Base-by-base conservation (phyloP, 192 early-diverging fungal genomes). In the Entomortierella beljakovae region DNA sequence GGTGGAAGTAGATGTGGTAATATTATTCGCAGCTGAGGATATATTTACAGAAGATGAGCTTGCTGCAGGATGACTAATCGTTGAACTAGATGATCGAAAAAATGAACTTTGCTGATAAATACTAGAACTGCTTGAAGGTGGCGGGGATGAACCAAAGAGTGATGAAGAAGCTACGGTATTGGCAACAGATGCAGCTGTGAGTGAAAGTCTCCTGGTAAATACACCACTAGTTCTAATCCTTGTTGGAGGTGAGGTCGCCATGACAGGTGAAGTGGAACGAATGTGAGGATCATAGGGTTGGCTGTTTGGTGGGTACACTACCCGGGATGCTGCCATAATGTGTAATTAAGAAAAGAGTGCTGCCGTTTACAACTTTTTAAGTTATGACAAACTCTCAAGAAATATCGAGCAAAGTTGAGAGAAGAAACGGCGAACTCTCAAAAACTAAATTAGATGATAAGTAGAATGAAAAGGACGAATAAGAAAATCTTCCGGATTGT, bases 61-160 rank as follows among this genome's bases (percentile, higher is more conserved):
- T 1, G 74, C 46, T 16, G 61, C 49, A 0, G 55, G 28, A 32
- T 20, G 55, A 22, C 61, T 63, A 31, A 69, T 35, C n/a, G 48
- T 35, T 7, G 67, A 51, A 28, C 55, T 79, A 9, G 75, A 79
- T 10, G 75, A 64, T 5, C 75, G 61, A 61, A 79, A 79, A 57
- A 79, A 79, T 23, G 67, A 70, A 50, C 56, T 65, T 60, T 79
- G 75, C 37, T 79, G 75, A 42, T 79, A 79, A 18, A 79, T 55
- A n/a, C 67, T 40, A 6, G 67, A 69, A 9, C 67, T 54, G 2
- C 32, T 28, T 7, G 61, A 26, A 18, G 71, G 42, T 10, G 75
- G 75, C 25, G 75, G 75, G 0, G 75, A 79, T 2, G 75, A 70
- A 8, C 75, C 75, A 60, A 79, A 79, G 42, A 79, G 53, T 0